Percentiles rank a stretch among this genome's conserved stretches.
These are phyloP conservation scores for Hemerocallis citrina DNA, from an alignment of 106 monocot species.

Conservation along the genomic window DNA sequence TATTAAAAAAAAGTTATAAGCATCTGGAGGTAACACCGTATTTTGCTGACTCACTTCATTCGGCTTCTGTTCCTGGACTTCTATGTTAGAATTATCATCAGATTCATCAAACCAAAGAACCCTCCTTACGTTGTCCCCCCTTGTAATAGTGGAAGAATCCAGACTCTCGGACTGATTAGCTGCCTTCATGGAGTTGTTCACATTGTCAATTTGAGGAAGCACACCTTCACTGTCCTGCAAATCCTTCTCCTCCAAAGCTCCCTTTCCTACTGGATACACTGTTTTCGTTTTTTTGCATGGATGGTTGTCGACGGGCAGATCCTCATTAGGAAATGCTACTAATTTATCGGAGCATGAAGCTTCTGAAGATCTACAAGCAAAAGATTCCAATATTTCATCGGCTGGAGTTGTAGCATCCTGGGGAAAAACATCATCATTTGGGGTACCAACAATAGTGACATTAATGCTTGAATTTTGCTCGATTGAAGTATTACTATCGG, in stretches of 20 bases:
- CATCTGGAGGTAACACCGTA: background rate
- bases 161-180: background rate
- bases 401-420: background rate
- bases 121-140: constrained; percentile 2
- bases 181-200: background rate
- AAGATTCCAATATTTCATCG: background rate
- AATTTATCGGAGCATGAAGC: background rate
- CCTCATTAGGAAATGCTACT: background rate
- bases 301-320: background rate
- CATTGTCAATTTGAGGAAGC: background rate
- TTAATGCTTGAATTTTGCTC: background rate
- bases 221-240: background rate
- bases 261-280: background rate
- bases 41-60: background rate
- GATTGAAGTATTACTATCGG: background rate
- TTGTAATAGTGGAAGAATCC: background rate
- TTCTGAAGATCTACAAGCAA: constrained; percentile 1
- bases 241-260: background rate
- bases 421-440: constrained; percentile 1
- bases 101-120: constrained; percentile 7
- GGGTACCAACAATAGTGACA: background rate
- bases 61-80: constrained; percentile 1
- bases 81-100: background rate
- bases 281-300: background rate
- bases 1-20: constrained; percentile 8